Evolutionary conservation across 169 alveolate genomes (phyloP), one percentile per base, ranked within the genome.

Genomic region (Plasmodium inui): DNA sequence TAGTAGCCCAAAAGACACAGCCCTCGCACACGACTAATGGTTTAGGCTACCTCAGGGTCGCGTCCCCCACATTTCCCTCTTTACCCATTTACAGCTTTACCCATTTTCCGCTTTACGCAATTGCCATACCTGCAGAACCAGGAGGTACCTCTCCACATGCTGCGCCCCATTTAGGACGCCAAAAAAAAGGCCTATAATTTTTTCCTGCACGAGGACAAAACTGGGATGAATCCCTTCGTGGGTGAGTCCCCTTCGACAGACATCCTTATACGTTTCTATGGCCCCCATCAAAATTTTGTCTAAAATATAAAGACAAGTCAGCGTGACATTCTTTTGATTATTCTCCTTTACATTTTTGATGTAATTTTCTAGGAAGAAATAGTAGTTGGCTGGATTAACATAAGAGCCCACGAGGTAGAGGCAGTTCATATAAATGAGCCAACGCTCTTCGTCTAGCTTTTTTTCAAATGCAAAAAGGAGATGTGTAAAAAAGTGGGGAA

Each of bases 361-460:
- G 41, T 74, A 85, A 50, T 85, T 85, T 73, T 85, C 86, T 46
- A 85, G 53, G 79, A 85, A 85, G 22, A 85, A 85, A 85, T 46
- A 85, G 30, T 85, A 85, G 57, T 85, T 74, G 12, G 86, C 22
- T n/a, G 93, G 93, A 7, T 85, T 74, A 7, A 85, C 93, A 34
- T 85, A 85, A n/a, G 93, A 72, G 7, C 93, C 93, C 37, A 85
- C 79, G 28, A 85, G 44, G 67, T 85, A 85, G 19, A 85, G 67
- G 32, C 72, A 85, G 70, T 85, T 85, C 50, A 85, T 73, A 85
- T 85, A 74, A 28, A 85, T 85, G 22, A 28, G 0, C 86, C 73
- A 55, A 28, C 50, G 85, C 28, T 85, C 86, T 19, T 28, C 76
- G 79, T 85, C 84, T 32, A 85, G 28, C 67, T 85, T 85, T 1